Percentiles rank a stretch among this genome's conserved stretches.
Conservation (phyloP, 768 basidiomycete genomes). For the Chalciporus pseudorubinellus region DNA sequence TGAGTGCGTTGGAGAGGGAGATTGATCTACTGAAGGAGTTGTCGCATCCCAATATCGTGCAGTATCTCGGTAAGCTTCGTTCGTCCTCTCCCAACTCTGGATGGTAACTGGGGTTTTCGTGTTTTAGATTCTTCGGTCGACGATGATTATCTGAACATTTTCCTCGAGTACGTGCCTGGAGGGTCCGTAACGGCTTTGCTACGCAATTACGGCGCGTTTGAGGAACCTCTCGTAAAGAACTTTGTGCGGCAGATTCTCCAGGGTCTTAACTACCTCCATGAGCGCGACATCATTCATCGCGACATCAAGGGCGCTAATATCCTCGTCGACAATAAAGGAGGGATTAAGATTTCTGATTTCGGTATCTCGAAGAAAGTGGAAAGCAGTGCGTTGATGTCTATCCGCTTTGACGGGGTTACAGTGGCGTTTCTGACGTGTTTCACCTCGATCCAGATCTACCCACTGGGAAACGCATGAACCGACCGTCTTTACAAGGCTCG, state of each 20-base stretch:
- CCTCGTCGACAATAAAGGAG: conserved; percentile 96
- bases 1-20: conserved; percentile 87
- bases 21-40: conserved; percentile 91
- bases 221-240: conserved; percentile 87
- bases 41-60: conserved; percentile 95
- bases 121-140: conserved; percentile 87
- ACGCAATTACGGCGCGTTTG: conserved; percentile 91
- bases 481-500: conserved; percentile 94
- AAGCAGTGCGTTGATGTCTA: conserved; percentile 66
- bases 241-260: conserved; percentile 90
- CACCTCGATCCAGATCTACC: conserved; percentile 34
- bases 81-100: not conserved
- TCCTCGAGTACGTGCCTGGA: conserved; percentile 95
- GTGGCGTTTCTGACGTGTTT: conserved; percentile 34
- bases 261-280: conserved; percentile 88
- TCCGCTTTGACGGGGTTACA: not conserved
- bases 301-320: conserved; percentile 99
- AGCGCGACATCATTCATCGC: conserved; percentile 91
- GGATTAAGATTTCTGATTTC: conserved; percentile 96
- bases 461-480: conserved; percentile 69
- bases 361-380: conserved; percentile 98
- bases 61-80: conserved; percentile 81
- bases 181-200: conserved; percentile 90
- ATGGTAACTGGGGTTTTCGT: not conserved
- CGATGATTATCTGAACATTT: conserved; percentile 89